Evolutionary conservation across 768 basidiomycete species (phyloP).

Genomic region (Lyophyllum decastes): DNA sequence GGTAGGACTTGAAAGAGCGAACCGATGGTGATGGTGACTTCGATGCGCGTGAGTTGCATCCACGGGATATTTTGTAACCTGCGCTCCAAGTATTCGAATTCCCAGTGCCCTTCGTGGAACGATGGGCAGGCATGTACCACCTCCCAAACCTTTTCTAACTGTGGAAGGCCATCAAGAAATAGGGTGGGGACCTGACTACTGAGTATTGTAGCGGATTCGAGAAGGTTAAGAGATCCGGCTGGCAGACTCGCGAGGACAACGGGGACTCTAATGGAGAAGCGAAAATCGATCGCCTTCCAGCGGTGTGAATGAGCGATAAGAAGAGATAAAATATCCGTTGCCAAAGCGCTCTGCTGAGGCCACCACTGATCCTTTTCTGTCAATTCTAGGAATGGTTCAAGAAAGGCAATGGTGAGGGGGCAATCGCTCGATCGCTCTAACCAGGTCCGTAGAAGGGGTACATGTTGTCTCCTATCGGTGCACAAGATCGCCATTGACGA

Average conservation of each 20-base stretch:
- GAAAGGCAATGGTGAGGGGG: conserved; percentile 7
- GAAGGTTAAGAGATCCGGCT: background rate
- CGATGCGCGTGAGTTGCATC: conserved; percentile 1
- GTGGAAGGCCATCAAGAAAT: background rate
- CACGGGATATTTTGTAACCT: conserved; percentile 3
- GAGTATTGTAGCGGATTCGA: conserved; percentile 5
- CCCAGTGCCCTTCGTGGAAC: conserved; percentile 3
- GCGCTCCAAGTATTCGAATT: conserved; percentile 5
- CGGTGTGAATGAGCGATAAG: conserved; percentile 5
- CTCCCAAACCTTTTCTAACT: background rate
- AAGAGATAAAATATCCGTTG: conserved; percentile 4
- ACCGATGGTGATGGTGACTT: background rate
- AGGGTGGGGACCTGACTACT: background rate
- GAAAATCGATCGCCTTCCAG: conserved; percentile 12
- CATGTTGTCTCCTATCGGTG: background rate
- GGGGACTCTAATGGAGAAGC: background rate
- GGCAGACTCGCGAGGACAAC: background rate
- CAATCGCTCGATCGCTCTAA: conserved; percentile 1
- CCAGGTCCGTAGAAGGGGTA: conserved; percentile 6
- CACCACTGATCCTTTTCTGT: background rate
- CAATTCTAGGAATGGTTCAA: background rate
- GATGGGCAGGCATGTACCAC: background rate
- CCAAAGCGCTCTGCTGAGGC: background rate
- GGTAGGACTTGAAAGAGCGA: conserved; percentile 9
- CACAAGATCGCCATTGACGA: conserved; percentile 7